These are phyloP conservation scores for Arabidopsis arenosa DNA, from an alignment of 345 rosid genomes.

Conservation along the genomic window DNA sequence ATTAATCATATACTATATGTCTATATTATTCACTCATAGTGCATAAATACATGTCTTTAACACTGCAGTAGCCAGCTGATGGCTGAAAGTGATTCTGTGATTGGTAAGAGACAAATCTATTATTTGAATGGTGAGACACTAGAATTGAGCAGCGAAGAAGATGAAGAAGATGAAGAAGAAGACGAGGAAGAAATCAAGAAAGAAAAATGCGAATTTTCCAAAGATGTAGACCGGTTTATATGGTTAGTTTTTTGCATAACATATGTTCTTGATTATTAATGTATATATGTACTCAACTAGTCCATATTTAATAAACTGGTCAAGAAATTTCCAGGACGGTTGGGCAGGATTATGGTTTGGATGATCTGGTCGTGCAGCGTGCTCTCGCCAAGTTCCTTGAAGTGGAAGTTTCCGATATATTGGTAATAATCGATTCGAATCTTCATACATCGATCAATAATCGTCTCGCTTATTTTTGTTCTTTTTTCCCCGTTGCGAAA, in stretches of 20 bases:
- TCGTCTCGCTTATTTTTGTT: neutral
- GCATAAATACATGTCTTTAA: neutral
- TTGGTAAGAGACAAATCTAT: slow-evolving; percentile 30
- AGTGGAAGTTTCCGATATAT: slow-evolving; percentile 54
- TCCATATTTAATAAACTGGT: neutral
- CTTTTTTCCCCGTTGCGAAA: slow-evolving; percentile 3
- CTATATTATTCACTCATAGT: neutral
- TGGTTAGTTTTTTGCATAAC: slow-evolving; percentile 29
- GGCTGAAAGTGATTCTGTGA: slow-evolving; percentile 33
- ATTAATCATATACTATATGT: neutral
- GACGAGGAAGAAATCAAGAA: neutral
- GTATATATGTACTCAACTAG: neutral
- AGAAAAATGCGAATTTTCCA: slow-evolving; percentile 3
- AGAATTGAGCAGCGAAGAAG: neutral
- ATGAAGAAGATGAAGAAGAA: neutral
- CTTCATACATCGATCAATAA: neutral
- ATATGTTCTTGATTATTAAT: neutral
- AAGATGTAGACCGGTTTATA: slow-evolving; percentile 27
- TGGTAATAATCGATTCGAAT: slow-evolving; percentile 51
- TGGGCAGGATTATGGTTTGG: slow-evolving; percentile 63
- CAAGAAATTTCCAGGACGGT: slow-evolving; percentile 55
- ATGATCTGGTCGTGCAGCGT: slow-evolving; percentile 53
- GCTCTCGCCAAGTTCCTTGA: slow-evolving; percentile 64
- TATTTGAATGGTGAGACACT: slow-evolving; percentile 17
- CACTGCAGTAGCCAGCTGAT: slow-evolving; percentile 26